Evolutionary conservation across 148 eudicot genomes (phyloP), one percentile per base, ranked within the genome.

Genomic region (Dysphania ambrosioides): DNA sequence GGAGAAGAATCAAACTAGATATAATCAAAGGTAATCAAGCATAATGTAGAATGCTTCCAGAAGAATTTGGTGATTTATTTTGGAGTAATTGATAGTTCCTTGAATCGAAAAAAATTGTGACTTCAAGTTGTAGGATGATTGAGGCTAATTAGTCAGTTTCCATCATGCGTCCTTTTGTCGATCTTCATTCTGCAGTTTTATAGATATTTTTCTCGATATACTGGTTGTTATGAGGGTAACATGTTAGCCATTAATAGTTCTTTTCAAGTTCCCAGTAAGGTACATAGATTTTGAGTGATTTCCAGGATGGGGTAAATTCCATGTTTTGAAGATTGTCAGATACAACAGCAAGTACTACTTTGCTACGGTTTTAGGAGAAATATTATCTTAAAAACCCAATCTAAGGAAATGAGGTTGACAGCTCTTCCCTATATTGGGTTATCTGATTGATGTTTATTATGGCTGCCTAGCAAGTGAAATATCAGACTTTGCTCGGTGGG

Each of bases 1-100:
- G 75, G 79, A 82, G 62, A 86, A 80, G 53, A 96, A 90, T 82
- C 79, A 72, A 58, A 82, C 93, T 77, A 83, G 65, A 71, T 90
- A 82, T 72, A 81, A 88, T 61, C 29, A 72, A 60, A 84, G 87
- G 99, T 90, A 57, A 55, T 68, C 21, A 10, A 27, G 12, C 66
- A 44, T 56, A 49, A 38, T 47, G 15, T 70, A 60, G 35, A 6
- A 57, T 47, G 31, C 59, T 51, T n/a, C 64, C 19, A 66, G 5
- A 15, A 27, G 27, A 29, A 35, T 56, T 29, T 32, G 27, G 44
- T 42, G 23, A 8, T 6, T 1, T 8, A 38, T 16, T 30, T 56
- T 32, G 19, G 44, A 34, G 58, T 19, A 13, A 53, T n/a, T n/a
- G 27, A 35, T 55, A 42, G 15, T 68, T n/a, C 18, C 58, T 8